Evolutionary conservation across 352 stramenopile species (phyloP).

Genomic region (Phytophthora idaei): DNA sequence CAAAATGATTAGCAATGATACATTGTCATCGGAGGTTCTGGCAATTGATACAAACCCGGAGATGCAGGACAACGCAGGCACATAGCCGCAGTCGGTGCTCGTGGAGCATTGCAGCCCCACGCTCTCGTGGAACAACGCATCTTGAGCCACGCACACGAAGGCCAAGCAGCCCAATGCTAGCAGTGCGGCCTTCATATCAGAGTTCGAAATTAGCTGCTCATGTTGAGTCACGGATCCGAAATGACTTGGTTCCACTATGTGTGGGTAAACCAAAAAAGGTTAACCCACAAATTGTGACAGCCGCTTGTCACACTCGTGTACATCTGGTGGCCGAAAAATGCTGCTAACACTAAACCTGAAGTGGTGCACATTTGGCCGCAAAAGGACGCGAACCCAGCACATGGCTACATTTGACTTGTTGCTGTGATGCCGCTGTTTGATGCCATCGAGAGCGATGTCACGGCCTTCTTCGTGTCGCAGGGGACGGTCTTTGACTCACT

Average conservation of each 20-base stretch:
- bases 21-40: conserved; percentile 1
- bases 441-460: conserved; percentile 60
- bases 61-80: conserved; percentile 76
- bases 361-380: conserved; percentile 13
- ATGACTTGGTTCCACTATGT: conserved; percentile 14
- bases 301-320: conserved; percentile 6
- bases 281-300: conserved; percentile 33
- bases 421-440: conserved; percentile 71
- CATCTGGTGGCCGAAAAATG: not conserved
- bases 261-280: not conserved
- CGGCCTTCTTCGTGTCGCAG: conserved; percentile 75
- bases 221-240: not conserved
- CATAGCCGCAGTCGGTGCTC: conserved; percentile 72
- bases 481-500: conserved; percentile 69
- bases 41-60: conserved; percentile 39
- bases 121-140: conserved; percentile 37
- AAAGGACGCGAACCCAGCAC: conserved; percentile 20
- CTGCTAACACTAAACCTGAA: not conserved
- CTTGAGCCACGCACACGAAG: conserved; percentile 9
- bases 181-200: conserved; percentile 12
- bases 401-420: conserved; percentile 27
- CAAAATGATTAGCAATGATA: conserved; percentile 12
- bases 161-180: conserved; percentile 13
- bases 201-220: conserved; percentile 17
- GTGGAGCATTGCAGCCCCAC: conserved; percentile 53